Percentiles rank a stretch among this genome's conserved stretches.
Evolutionary conservation across 257 asterid genomes (phyloP).

Genomic region (Fraxinus cuspidata): DNA sequence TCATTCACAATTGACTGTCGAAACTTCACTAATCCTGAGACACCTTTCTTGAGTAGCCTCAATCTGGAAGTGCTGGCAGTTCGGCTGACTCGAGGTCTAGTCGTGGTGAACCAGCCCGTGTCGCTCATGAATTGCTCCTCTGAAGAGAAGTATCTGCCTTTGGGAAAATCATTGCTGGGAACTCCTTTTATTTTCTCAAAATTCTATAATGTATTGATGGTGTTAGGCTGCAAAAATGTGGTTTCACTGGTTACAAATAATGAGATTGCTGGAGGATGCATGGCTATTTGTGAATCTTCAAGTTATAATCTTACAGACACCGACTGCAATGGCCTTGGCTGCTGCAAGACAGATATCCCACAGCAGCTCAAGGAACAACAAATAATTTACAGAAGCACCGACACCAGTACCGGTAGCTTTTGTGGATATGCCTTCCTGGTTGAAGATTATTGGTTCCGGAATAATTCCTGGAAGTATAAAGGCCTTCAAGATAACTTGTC

Average conservation of each 20-base stretch:
- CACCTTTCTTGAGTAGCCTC: background rate
- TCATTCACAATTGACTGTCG: background rate
- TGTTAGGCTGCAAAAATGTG: constrained; percentile 32
- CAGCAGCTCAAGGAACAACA: constrained; percentile 8
- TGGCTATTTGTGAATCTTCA: constrained; percentile 17
- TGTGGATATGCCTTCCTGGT: constrained; percentile 40
- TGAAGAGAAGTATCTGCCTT: background rate
- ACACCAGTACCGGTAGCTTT: background rate
- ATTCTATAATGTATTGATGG: constrained; percentile 24
- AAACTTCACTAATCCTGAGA: background rate
- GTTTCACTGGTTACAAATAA: too few species aligned
- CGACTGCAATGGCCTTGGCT: constrained; percentile 32
- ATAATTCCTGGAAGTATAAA: constrained; percentile 7
- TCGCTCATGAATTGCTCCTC: constrained; percentile 25
- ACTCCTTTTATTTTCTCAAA: constrained; percentile 39
- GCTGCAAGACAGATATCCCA: constrained; percentile 27
- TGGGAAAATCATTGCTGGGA: constrained; percentile 10
- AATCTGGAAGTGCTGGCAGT: background rate
- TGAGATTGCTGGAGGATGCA: constrained; percentile 26
- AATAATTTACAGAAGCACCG: constrained; percentile 10
- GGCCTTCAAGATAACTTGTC: constrained; percentile 14
- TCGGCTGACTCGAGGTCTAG: too few species aligned
- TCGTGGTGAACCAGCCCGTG: constrained; percentile 13
- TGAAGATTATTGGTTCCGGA: constrained; percentile 24
- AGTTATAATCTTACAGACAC: constrained; percentile 1